Conservation (phyloP, 1,284 basidiomycete species). For the Athelia sp. region DNA sequence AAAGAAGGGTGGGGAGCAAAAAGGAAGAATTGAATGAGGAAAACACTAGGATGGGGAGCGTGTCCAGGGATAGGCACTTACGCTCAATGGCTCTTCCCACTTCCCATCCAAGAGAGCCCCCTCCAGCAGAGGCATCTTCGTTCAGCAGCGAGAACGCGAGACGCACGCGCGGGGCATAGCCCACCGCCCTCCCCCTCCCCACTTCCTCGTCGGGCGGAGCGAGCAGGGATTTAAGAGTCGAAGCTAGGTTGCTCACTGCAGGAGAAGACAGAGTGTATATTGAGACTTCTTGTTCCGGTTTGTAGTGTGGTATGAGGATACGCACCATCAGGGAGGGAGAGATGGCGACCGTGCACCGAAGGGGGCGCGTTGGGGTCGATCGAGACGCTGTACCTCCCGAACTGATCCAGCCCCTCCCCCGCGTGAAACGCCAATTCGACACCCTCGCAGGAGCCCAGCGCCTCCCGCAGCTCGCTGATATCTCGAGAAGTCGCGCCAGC, state of each 20-base stretch:
- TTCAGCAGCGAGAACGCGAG: conserved; percentile 83
- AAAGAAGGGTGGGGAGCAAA: no score
- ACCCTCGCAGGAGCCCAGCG: background rate
- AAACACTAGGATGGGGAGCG: conserved; percentile 1
- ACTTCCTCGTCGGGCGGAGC: conserved; percentile 19
- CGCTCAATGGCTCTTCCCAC: conserved; percentile 58
- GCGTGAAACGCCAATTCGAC: conserved; percentile 7
- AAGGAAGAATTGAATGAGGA: no score
- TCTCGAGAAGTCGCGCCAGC: conserved; percentile 22
- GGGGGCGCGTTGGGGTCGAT: no score
- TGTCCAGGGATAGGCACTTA: conserved; percentile 35
- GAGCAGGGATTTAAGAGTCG: no score
- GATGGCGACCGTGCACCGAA: no score
- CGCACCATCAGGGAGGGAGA: background rate
- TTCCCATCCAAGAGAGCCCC: conserved; percentile 67
- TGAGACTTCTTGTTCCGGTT: no score
- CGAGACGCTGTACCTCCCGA: no score
- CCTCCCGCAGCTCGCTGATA: no score
- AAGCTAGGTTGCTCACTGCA: no score
- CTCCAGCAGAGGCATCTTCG: conserved; percentile 75
- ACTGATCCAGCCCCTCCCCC: no score
- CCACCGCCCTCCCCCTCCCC: conserved; percentile 32
- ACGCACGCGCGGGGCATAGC: conserved; percentile 77
- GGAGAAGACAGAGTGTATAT: no score
- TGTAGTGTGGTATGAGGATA: no score